phyloP scores from a whole-genome alignment of 371 early-diverging fungal genomes.

The Batrachochytrium dendrobatidis region DNA sequence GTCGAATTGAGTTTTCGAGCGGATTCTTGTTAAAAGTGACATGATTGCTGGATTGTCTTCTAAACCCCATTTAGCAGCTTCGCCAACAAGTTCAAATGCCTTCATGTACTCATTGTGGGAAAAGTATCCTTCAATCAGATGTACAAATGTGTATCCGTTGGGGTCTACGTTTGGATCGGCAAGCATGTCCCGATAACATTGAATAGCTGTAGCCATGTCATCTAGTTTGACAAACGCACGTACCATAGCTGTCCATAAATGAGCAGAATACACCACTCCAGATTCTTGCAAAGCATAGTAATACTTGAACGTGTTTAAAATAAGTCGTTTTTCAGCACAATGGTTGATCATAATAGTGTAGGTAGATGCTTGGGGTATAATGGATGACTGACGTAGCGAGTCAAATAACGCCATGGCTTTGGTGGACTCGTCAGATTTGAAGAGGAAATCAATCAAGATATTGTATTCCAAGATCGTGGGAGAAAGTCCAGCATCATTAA shows the following conservation, averaged over 20 bases:
- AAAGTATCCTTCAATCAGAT: not conserved
- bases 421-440: not conserved
- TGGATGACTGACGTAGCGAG: not conserved
- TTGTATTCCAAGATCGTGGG: not conserved
- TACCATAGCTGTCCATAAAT: not conserved
- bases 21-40: too few species aligned
- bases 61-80: not conserved
- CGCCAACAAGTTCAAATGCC: not conserved
- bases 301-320: constrained; percentile 1
- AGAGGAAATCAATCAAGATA: not conserved
- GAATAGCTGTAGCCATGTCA: not conserved
- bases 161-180: not conserved
- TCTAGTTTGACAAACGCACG: not conserved
- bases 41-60: too few species aligned
- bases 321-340: not conserved
- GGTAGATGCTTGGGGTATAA: not conserved
- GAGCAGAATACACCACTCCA: not conserved
- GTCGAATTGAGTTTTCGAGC: too few species aligned
- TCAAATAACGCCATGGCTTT: not conserved
- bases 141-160: not conserved
- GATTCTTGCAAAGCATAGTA: not conserved
- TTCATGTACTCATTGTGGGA: not conserved
- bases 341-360: not conserved
- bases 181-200: not conserved
- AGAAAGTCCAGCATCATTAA: not conserved